phyloP scores from a whole-genome alignment of 2,329 filamentous ascomycete species.

The Exutisphaerella laricina region DNA sequence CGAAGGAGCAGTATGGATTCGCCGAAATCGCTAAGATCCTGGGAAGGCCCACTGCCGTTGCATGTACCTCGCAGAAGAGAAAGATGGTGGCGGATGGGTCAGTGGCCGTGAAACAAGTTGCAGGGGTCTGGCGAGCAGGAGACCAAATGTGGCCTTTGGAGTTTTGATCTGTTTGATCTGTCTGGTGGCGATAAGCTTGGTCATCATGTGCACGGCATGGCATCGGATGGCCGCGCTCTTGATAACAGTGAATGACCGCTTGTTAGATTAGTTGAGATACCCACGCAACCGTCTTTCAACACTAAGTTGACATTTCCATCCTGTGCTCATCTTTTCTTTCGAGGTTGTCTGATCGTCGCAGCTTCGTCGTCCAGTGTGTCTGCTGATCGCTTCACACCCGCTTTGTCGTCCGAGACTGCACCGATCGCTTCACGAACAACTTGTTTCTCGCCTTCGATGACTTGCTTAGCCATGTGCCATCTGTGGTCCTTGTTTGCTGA shows the following conservation, averaged over 20 bases:
- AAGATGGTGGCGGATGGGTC: too few relatives aligned
- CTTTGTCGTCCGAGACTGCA: constrained; percentile 14
- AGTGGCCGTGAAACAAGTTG: too few relatives aligned
- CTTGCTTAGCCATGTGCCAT: constrained; percentile 55
- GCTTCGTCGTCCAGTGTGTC: constrained; percentile 23
- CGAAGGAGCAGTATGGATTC: too few relatives aligned
- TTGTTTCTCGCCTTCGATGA: constrained; percentile 67
- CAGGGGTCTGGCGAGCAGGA: too few relatives aligned
- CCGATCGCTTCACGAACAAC: constrained; percentile 52
- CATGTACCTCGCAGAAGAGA: too few relatives aligned
- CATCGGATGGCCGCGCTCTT: too few relatives aligned
- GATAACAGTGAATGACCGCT: constrained; percentile 4
- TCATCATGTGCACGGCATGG: too few relatives aligned
- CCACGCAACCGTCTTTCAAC: constrained; percentile 16
- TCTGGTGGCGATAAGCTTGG: too few relatives aligned
- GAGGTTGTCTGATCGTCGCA: constrained; percentile 15
- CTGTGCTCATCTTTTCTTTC: constrained; percentile 11
- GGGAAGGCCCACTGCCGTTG: too few relatives aligned
- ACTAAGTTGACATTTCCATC: constrained; percentile 1
- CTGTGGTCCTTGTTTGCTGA: constrained; percentile 20
- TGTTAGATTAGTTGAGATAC: constrained; percentile 26
- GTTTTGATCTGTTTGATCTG: too few relatives aligned
- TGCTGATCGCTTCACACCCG: constrained; percentile 21
- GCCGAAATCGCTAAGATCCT: too few relatives aligned
- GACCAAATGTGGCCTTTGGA: too few relatives aligned